Evolutionary conservation across 305 asterid genomes (phyloP), one percentile per base, ranked within the genome.

Genomic region (Galium porrigens): DNA sequence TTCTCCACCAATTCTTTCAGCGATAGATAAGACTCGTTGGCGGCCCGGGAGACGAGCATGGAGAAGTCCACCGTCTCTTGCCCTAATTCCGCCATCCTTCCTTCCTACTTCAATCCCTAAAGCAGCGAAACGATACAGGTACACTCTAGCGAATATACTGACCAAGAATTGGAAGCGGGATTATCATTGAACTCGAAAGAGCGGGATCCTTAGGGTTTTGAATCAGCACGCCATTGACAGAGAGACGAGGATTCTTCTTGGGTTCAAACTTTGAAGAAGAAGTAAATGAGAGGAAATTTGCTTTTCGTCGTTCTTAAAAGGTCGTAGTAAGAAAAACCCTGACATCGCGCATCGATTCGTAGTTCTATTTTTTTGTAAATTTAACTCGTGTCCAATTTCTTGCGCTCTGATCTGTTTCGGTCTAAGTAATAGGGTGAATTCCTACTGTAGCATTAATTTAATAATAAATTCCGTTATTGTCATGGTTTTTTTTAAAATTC

Each of bases 41-140:
- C 91, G 48, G 95, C 84, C 62, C 95, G 80, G 4, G 77, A 82
- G 54, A 89, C 89, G 81, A 92, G 80, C 42, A 84, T 80, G 68
- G 90, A 77, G 79, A 92, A 92, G 79, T 85, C 88, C 80, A 87
- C 89, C 80, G 94, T 84, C 80, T 84, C 87, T 71, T 82, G 87
- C 77, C 94, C 95, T 62, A 73, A 67, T 84, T 87, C 98, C 77
- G 73, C 90, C 96, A 88, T 73, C 54, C 48, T 9, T 5, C 64
- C 1, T 33, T 33, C 42, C 25, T 15, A 55, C 39, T 41, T 58
- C 32, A 18, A 69, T 59, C 65, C 66, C 71, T 27, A 65, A 70
- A 22, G 65, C 61, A 70, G 72, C 63, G 22, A 27, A 67, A 36
- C 20, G 8, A n/a, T 59, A 0, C 30, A 11, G 8, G 32, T 30